A percentile compares a stretch with the other conserved stretches of the same genome.
Conservation (phyloP, 768 basidiomycete species). For the Pleurotus citrinopileatus region DNA sequence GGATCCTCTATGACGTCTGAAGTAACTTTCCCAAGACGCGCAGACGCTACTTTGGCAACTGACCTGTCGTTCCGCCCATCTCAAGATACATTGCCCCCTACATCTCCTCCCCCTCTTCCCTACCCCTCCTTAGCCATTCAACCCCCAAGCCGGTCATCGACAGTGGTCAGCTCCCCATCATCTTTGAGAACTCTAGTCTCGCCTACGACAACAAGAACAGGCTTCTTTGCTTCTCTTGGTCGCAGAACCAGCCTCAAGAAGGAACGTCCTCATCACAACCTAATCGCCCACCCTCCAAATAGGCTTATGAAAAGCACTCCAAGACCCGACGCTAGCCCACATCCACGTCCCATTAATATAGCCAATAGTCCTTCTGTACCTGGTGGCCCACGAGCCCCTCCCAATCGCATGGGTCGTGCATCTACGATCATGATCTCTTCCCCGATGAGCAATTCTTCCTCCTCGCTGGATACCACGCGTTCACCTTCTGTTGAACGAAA, state of each 20-base stretch:
- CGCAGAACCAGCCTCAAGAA: constrained; percentile 60
- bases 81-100: constrained; percentile 50
- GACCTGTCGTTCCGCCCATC: constrained; percentile 55
- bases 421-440: constrained; percentile 57
- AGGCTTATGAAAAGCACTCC: constrained; percentile 34
- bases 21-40: constrained; percentile 73
- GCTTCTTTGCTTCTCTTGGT: constrained; percentile 74
- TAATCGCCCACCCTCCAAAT: constrained; percentile 26
- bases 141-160: constrained; percentile 29
- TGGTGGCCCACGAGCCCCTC: constrained; percentile 72
- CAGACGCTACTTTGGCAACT: constrained; percentile 77
- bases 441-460: constrained; percentile 24
- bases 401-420: constrained; percentile 59
- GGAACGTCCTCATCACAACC: constrained; percentile 20
- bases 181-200: constrained; percentile 50
- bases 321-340: constrained; percentile 5
- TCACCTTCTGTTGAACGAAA: constrained; percentile 20
- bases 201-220: constrained; percentile 40
- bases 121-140: constrained; percentile 65
- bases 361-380: constrained; percentile 53
- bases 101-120: constrained; percentile 59
- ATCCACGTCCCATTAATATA: constrained; percentile 22
- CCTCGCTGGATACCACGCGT: constrained; percentile 15
- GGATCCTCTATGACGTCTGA: constrained; percentile 72
- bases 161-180: constrained; percentile 36